Percentiles rank a stretch among this genome's conserved stretches.
These are phyloP conservation scores for Boletus patriciae DNA, from an alignment of 768 basidiomycete genomes.

Conservation along the genomic window DNA sequence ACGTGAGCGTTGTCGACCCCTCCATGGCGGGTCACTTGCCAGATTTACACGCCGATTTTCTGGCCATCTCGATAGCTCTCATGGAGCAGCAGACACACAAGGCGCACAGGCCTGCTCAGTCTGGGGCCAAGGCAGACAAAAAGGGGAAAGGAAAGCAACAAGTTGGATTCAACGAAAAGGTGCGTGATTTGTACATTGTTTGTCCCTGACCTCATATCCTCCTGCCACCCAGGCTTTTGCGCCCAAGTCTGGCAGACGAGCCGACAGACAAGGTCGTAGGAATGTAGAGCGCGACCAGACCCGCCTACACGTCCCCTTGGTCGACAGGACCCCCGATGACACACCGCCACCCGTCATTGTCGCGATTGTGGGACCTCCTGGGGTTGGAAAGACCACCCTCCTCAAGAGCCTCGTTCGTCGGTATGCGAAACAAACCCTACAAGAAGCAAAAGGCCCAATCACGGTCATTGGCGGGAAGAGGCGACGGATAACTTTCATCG, in stretches of 20 bases:
- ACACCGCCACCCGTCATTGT: slow-evolving; percentile 92
- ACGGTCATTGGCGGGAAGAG: slow-evolving; percentile 95
- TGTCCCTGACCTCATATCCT: neutral
- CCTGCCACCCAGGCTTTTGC: slow-evolving; percentile 69
- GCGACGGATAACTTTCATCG: slow-evolving; percentile 90
- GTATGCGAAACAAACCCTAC: slow-evolving; percentile 91
- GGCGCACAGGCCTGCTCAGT: slow-evolving; percentile 72
- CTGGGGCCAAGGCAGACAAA: slow-evolving; percentile 74
- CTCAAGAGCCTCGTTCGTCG: slow-evolving; percentile 88
- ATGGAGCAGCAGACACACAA: slow-evolving; percentile 85
- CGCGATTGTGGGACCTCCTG: slow-evolving; percentile 93
- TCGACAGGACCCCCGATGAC: slow-evolving; percentile 90
- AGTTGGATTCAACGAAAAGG: slow-evolving; percentile 90
- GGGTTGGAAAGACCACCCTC: slow-evolving; percentile 95
- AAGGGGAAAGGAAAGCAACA: slow-evolving; percentile 71
- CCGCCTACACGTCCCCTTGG: slow-evolving; percentile 91
- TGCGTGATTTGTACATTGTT: slow-evolving; percentile 21
- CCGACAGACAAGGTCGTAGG: slow-evolving; percentile 85
- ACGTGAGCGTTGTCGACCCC: slow-evolving; percentile 27
- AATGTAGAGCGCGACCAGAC: slow-evolving; percentile 94
- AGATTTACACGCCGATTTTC: slow-evolving; percentile 9
- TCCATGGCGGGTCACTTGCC: slow-evolving; percentile 14
- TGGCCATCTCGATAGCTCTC: neutral
- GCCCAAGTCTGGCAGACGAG: slow-evolving; percentile 83
- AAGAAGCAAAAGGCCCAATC: slow-evolving; percentile 88